Evolutionary conservation across 345 rosid genomes (phyloP).

Genomic region (Bretschneidera sinensis): DNA sequence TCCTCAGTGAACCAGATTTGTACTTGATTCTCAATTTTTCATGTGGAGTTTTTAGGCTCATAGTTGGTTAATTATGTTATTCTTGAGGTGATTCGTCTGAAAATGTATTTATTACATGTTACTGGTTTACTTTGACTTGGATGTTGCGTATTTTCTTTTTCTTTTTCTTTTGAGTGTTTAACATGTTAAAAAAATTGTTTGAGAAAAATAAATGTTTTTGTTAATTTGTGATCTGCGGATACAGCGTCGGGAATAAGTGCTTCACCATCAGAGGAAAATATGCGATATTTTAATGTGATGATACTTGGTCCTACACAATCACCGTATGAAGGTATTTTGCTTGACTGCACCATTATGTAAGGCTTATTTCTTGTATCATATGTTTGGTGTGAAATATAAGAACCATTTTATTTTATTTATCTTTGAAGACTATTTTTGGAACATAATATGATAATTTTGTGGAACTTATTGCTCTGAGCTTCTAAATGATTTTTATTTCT

Average conservation of each 20-base stretch:
- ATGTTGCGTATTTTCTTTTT: not conserved
- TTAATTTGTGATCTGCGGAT: constrained; percentile 19
- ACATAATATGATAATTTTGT: too few species aligned
- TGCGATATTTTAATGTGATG: constrained; percentile 96
- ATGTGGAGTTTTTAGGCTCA: not conserved
- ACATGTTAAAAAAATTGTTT: not conserved
- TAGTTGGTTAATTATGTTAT: too few species aligned
- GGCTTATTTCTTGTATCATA: not conserved
- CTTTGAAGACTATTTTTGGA: too few species aligned
- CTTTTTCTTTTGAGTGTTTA: too few species aligned
- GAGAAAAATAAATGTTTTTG: constrained; percentile 7
- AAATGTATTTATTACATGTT: too few species aligned
- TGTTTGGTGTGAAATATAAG: not conserved
- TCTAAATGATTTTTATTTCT: too few species aligned
- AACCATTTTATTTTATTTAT: not conserved
- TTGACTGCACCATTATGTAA: not conserved
- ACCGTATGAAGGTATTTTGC: constrained; percentile 79
- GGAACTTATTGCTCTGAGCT: not conserved
- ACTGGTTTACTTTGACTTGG: too few species aligned
- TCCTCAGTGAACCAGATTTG: constrained; percentile 96
- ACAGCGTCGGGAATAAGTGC: constrained; percentile 98
- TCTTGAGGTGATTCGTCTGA: not conserved
- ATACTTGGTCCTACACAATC: constrained; percentile 95
- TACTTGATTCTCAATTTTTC: not conserved
- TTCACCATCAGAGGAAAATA: constrained; percentile 92